Evolutionary conservation across 1,284 basidiomycete species (phyloP), one percentile per base, ranked within the genome.

Genomic region (Sporisorium exsertum): DNA sequence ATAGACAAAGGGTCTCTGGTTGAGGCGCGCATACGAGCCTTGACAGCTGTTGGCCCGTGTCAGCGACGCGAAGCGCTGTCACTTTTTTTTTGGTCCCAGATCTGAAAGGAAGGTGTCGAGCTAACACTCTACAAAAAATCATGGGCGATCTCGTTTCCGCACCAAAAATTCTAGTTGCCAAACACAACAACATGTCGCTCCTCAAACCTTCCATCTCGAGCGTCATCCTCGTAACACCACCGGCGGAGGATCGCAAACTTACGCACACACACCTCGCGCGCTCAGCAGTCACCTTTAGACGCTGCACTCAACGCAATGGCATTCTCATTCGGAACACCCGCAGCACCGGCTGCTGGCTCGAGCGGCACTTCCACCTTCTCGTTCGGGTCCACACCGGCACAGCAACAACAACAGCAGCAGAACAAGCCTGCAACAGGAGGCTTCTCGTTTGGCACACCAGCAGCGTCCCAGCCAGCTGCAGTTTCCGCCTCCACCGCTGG

Each of bases 291-390:
- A 29, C 15, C 15, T 12, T 2, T 22, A 22, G n/a, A 40, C 18
- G 10, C 8, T 16, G 33, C 15, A 20, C 9, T 4, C 8, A 16
- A 54, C n/a, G 52, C 15, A 24, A 81, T 82, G 80, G 80, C 79
- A 20, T 83, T 83, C 64, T 66, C 77, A 20, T 83, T 83, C 55
- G 79, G 79, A n/a, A 70, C 77, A 27, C 70, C 81, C 50, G 66
- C 80, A 22, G 59, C 68, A 35, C 58, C 64, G 10, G 64, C 69
- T 58, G 65, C 67, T 18, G 64, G 59, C 35, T 58, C 72, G n/a
- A 59, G 56, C 37, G 64, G 56, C 32, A 56, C 68, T 18, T 71
- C 77, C 27, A 57, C 52, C 64, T 77, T 81, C 66, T 77, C 77
- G 2, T 77, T 81, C 29, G 77, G 77, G 18, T 53, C 61, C n/a